A percentile compares a stretch with the other conserved stretches of the same genome.
Conservation (phyloP, 2,329 filamentous ascomycete genomes). For the Dactylella cylindrospora region DNA sequence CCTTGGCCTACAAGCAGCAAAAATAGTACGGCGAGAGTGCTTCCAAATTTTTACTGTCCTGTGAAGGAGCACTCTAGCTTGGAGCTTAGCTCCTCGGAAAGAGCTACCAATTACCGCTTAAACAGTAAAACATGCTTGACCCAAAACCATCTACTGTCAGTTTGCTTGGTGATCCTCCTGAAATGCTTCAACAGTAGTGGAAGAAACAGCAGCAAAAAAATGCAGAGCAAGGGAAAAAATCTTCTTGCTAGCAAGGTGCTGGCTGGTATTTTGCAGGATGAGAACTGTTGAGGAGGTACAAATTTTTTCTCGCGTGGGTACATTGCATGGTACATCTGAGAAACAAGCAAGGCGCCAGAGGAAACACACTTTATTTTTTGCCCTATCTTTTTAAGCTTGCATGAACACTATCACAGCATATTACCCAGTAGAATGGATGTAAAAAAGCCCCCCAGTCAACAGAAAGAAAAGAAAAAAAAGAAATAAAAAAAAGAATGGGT, state of each 20-base stretch:
- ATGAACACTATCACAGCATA: constrained; percentile 34
- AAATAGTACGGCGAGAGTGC: constrained; percentile 15
- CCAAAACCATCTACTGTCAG: constrained; percentile 10
- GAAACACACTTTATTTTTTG: constrained; percentile 44
- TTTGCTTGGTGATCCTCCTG: constrained; percentile 5
- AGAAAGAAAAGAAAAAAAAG: no score
- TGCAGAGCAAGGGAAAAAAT: constrained; percentile 16
- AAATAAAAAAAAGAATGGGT: constrained; percentile 18
- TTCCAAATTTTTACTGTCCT: constrained; percentile 43
- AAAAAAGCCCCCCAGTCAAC: no score
- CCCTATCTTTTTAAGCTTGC: constrained; percentile 42
- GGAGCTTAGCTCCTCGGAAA: constrained; percentile 41
- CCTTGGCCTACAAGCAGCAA: constrained; percentile 1
- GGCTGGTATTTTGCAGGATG: constrained; percentile 30
- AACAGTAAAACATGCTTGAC: constrained; percentile 41
- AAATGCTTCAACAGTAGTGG: constrained; percentile 41
- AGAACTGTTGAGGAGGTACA: constrained; percentile 42
- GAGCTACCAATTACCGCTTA: constrained; percentile 43
- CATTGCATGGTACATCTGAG: no score
- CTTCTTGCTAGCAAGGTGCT: constrained; percentile 37
- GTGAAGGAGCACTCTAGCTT: constrained; percentile 38
- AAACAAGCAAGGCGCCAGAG: constrained; percentile 33
- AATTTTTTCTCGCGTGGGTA: constrained; percentile 39
- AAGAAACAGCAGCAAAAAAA: constrained; percentile 27
- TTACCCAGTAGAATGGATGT: constrained; percentile 39